phyloP scores from a whole-genome alignment of 345 rosid species.

The Hibiscus trionum region DNA sequence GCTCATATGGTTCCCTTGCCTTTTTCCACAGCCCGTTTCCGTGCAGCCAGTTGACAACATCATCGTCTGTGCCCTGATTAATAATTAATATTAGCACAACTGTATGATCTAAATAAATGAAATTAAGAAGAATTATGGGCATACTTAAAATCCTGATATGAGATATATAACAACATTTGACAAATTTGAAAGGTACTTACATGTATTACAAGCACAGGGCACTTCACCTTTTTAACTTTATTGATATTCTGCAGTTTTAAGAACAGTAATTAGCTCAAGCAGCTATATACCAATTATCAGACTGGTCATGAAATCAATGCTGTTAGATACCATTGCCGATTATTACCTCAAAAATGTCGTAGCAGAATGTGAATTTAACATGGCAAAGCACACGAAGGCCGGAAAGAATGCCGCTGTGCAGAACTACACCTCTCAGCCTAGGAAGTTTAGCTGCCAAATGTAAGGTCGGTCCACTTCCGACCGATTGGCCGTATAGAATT shows the following conservation, averaged over 20 bases:
- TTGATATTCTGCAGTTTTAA: constrained; percentile 58
- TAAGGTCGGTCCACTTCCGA: constrained; percentile 94
- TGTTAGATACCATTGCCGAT: background rate
- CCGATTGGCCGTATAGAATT: constrained; percentile 92
- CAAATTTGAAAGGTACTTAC: constrained; percentile 36
- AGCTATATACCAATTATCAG: background rate
- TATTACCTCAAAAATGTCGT: constrained; percentile 75
- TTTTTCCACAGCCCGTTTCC: constrained; percentile 86
- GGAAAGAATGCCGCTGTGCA: constrained; percentile 96
- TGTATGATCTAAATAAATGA: background rate
- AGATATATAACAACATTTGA: background rate
- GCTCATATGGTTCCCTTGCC: constrained; percentile 88
- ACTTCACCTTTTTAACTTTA: constrained; percentile 80
- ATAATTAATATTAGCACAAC: background rate
- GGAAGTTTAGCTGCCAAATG: constrained; percentile 94
- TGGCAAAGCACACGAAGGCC: constrained; percentile 99
- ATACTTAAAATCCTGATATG: background rate
- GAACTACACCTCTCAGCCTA: constrained; percentile 90
- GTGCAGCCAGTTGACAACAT: constrained; percentile 93
- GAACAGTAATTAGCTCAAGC: constrained; percentile 5
- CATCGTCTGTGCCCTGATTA: constrained; percentile 90
- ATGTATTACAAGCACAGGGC: constrained; percentile 94
- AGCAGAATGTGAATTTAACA: constrained; percentile 76
- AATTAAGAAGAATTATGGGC: background rate
- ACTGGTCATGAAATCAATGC: background rate